phyloP scores from a whole-genome alignment of 768 basidiomycete species.

The Roridomyces roridus region DNA sequence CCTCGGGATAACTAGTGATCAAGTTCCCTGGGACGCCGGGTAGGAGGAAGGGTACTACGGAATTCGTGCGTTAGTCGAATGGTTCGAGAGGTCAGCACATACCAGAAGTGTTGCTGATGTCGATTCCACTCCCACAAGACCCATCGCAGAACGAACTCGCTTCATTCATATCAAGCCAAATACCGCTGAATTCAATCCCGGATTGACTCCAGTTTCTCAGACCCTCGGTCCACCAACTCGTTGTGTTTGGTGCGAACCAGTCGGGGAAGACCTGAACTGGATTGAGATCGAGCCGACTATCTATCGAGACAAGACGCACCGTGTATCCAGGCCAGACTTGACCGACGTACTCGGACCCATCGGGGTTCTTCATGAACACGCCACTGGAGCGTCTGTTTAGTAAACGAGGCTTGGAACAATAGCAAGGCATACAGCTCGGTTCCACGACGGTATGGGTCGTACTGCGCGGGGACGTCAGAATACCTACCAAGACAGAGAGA shows the following conservation, averaged over 20 bases:
- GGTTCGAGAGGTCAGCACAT: not conserved
- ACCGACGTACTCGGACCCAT: slow-evolving; percentile 74
- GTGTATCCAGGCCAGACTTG: slow-evolving; percentile 83
- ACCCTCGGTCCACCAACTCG: slow-evolving; percentile 66
- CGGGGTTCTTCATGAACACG: slow-evolving; percentile 77
- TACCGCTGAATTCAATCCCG: slow-evolving; percentile 54
- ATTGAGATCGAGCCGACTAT: not conserved
- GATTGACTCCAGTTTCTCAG: slow-evolving; percentile 57
- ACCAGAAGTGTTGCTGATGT: slow-evolving; percentile 55
- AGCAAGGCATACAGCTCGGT: slow-evolving; percentile 52
- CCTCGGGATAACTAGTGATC: slow-evolving; percentile 71
- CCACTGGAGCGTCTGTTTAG: slow-evolving; percentile 44
- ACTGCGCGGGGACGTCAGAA: slow-evolving; percentile 44
- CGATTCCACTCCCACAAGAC: slow-evolving; percentile 64
- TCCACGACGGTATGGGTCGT: slow-evolving; percentile 71
- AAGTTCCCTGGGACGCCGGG: slow-evolving; percentile 61
- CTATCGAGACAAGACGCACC: slow-evolving; percentile 37
- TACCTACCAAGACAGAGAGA: not conserved
- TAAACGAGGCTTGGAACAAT: not conserved
- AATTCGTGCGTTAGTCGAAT: no score
- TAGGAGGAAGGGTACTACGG: slow-evolving; percentile 53
- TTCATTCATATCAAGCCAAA: slow-evolving; percentile 77
- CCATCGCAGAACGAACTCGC: slow-evolving; percentile 67
- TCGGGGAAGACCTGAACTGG: slow-evolving; percentile 59
- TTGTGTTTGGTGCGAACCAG: slow-evolving; percentile 61